phyloP scores from a whole-genome alignment of 805 yeast genomes.

The Starmerella tilneyi region DNA sequence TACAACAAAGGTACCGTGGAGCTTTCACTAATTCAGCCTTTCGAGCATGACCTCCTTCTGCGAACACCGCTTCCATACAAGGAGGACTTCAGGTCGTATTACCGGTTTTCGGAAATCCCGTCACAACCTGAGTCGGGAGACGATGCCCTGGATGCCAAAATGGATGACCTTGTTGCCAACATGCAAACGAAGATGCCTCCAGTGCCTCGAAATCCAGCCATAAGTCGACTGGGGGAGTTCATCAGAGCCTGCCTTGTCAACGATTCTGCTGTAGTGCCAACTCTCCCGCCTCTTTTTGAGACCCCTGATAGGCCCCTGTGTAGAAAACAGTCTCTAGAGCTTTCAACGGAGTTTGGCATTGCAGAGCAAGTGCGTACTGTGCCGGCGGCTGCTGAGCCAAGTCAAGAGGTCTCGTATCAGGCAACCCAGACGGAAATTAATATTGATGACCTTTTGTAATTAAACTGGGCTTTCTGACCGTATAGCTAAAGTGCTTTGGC shows the following conservation, averaged over 20 bases:
- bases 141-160: constrained; percentile 10
- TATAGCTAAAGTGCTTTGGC: no score
- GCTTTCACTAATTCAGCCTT: constrained; percentile 20
- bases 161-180: constrained; percentile 18
- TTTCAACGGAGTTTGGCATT: constrained; percentile 3
- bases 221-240: constrained; percentile 6
- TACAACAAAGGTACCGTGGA: constrained; percentile 15
- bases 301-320: not conserved
- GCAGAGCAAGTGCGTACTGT: constrained; percentile 12
- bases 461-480: not conserved
- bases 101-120: constrained; percentile 13
- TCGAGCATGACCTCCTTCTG: constrained; percentile 8
- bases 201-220: constrained; percentile 6
- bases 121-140: constrained; percentile 9
- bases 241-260: constrained; percentile 9
- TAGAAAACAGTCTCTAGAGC: not conserved
- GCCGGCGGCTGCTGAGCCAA: not conserved
- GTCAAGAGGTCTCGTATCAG: constrained; percentile 3
- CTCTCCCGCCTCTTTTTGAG: not conserved
- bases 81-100: constrained; percentile 18
- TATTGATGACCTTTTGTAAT: constrained; percentile 1
- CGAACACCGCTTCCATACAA: constrained; percentile 21
- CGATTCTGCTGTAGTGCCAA: constrained; percentile 8
- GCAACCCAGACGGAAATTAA: constrained; percentile 4
- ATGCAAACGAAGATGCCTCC: constrained; percentile 7